phyloP scores from a whole-genome alignment of 2,329 filamentous ascomycete genomes.

The Fusarium setosum region DNA sequence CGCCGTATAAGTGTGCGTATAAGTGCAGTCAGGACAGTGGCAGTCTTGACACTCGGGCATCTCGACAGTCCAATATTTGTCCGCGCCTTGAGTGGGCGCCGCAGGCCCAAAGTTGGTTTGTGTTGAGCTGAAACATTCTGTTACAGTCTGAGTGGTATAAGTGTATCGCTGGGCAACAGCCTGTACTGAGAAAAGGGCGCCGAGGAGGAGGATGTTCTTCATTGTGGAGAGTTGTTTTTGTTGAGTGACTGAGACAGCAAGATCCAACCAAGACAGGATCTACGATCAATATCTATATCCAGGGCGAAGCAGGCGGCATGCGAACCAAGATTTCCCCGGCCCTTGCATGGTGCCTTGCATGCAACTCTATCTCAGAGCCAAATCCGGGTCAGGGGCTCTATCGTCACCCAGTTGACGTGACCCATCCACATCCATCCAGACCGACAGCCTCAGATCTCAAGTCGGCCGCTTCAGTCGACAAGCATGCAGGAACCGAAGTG shows the following conservation, averaged over 20 bases:
- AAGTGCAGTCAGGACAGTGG: conserved; percentile 33
- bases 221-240: conserved; percentile 18
- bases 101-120: conserved; percentile 38
- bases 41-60: conserved; percentile 42
- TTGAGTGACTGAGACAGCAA: conserved; percentile 10
- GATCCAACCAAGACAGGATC: conserved; percentile 33
- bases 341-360: conserved; percentile 32
- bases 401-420: conserved; percentile 1
- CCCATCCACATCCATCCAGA: conserved; percentile 5
- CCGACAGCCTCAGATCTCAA: conserved; percentile 4
- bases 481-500: conserved; percentile 6
- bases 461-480: conserved; percentile 12
- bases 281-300: conserved; percentile 33
- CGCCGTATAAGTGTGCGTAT: conserved; percentile 39
- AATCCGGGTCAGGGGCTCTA: conserved; percentile 11
- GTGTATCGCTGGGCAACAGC: conserved; percentile 37
- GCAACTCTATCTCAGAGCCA: conserved; percentile 29
- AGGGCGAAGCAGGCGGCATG: not conserved
- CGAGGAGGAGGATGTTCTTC: conserved; percentile 27
- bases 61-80: conserved; percentile 36
- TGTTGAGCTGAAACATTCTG: conserved; percentile 40
- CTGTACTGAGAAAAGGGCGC: conserved; percentile 17
- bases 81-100: conserved; percentile 34
- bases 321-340: conserved; percentile 21
- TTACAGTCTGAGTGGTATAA: conserved; percentile 39